These are phyloP conservation scores for Mycena rebaudengoi DNA, from an alignment of 768 basidiomycete species.

Conservation along the genomic window DNA sequence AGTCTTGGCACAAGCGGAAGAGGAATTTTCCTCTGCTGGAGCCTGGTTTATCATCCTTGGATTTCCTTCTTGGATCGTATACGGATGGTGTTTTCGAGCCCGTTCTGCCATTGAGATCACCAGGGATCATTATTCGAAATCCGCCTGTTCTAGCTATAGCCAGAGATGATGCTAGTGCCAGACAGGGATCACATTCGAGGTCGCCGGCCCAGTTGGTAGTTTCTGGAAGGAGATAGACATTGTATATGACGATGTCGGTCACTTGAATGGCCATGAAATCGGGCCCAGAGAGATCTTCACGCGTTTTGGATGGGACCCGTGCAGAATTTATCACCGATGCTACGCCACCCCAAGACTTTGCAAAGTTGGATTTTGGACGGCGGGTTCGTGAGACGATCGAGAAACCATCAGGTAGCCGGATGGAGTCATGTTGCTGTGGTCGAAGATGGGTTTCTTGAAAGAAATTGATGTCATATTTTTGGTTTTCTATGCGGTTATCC, in stretches of 20 bases:
- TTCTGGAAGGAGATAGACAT: background rate
- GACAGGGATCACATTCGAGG: background rate
- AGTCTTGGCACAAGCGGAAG: background rate
- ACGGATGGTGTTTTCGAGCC: background rate
- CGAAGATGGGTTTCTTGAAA: background rate
- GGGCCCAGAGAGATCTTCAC: background rate
- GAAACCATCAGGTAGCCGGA: background rate
- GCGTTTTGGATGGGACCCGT: background rate
- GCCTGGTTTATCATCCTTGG: background rate
- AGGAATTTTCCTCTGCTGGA: background rate
- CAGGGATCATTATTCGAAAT: background rate
- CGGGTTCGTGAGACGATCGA: background rate
- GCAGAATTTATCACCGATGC: background rate
- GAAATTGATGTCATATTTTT: background rate
- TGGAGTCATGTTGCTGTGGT: background rate
- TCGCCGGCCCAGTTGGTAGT: background rate
- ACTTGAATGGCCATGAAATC: background rate
- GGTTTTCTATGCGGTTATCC: background rate
- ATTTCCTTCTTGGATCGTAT: background rate
- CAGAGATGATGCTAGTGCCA: background rate
- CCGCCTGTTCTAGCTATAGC: background rate
- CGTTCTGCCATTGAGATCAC: background rate
- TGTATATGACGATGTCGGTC: background rate
- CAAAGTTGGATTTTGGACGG: background rate
- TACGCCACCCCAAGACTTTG: background rate